Percentiles rank a stretch among this genome's conserved stretches.
phyloP scores from a whole-genome alignment of 1,284 basidiomycete species.

The Kalmanozyma brasiliensis region DNA sequence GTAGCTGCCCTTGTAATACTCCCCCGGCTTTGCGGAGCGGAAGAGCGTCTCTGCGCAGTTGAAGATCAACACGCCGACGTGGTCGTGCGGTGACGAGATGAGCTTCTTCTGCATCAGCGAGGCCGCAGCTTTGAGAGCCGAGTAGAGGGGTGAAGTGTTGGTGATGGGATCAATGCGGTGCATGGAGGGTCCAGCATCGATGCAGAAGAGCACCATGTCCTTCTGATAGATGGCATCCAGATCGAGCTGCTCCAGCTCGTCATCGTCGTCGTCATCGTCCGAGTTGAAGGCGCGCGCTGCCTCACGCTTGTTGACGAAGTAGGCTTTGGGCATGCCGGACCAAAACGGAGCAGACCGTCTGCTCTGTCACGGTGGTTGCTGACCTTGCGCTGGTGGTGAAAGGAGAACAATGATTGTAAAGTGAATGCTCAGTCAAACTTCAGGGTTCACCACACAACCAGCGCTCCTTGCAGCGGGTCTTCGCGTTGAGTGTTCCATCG shows the following conservation, averaged over 20 bases:
- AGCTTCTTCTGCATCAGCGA: conserved; percentile 89
- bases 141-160: conserved; percentile 68
- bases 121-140: conserved; percentile 82
- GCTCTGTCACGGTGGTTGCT: no score
- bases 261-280: conserved; percentile 35
- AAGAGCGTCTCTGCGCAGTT: conserved; percentile 77
- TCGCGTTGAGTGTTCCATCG: no score
- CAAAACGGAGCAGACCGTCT: no score
- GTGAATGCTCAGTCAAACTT: no score
- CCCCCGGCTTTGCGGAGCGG: conserved; percentile 65
- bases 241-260: conserved; percentile 46
- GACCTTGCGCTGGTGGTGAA: no score
- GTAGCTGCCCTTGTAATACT: conserved; percentile 76
- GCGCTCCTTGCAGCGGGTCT: no score
- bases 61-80: conserved; percentile 87
- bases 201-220: conserved; percentile 77
- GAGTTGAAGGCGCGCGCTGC: conserved; percentile 41
- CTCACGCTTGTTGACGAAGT: conserved; percentile 51
- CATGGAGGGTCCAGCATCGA: conserved; percentile 92
- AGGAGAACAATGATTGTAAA: neutral
- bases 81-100: conserved; percentile 84
- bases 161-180: conserved; percentile 69
- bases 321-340: conserved; percentile 40
- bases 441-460: no score
- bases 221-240: conserved; percentile 48